Base-by-base conservation (phyloP, 179 eudicot genomes). In the Silene noctiflora region DNA sequence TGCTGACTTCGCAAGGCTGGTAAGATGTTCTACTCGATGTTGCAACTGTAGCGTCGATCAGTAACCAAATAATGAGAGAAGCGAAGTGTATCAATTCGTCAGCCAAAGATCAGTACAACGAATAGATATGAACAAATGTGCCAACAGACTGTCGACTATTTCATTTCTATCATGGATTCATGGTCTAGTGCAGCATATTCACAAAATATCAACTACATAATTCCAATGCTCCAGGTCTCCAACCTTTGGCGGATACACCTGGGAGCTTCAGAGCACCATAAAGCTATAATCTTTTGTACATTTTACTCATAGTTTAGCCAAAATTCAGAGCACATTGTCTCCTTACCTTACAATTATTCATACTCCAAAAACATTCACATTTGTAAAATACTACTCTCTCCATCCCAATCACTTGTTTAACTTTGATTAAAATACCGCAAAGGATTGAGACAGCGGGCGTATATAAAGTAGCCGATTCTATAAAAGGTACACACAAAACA, bases 21-120 rank as follows among this genome's bases (percentile, higher is more conserved):
- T 75, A 51, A 93, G 83, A 83, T 87, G 83, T 67, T 91, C 89
- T 44, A 89, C 79, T 35, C 81, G 87, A 29, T 71, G 78, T 75
- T 71, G 83, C 83, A 91, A 68, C 98, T 93, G 73, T 53, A 78
- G 72, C 46, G 21, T 12, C 70, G 22, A 76, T 64, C 1, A 20
- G 67, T 29, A 29, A 25, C 4, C n/a, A 59, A 59, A 17, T n/a
- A n/a, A 5, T 19, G 22, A 59, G 24, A 59, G 11, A 59, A 59
- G 5, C 11, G 3, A 59, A 19, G 63, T 7, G 2, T 4, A n/a
- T 19, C 8, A 17, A 20, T 60, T 20, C 24, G 7, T 60, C 25
- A n/a, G 13, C 12, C 12, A 60, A 20, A 19, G 25, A 60, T 20
- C n/a, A 60, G 25, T 21, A n/a, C 22, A 60, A n/a, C 24, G 5